Percentiles rank a stretch among this genome's conserved stretches.
Evolutionary conservation across 768 basidiomycete species (phyloP).

Genomic region (Mycena floridula): DNA sequence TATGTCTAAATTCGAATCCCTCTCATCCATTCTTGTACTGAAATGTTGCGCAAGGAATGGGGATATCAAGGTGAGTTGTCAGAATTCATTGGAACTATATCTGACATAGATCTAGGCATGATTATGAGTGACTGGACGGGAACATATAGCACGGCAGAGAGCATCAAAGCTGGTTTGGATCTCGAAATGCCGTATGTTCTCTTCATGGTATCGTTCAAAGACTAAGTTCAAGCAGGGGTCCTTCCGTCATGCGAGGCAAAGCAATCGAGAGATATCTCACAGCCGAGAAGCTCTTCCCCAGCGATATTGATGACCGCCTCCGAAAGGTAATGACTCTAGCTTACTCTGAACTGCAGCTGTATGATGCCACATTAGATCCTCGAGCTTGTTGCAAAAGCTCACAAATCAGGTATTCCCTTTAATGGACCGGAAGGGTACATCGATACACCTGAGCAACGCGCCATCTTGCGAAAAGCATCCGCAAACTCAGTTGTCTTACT

Average conservation of each 20-base stretch:
- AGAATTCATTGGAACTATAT: not conserved
- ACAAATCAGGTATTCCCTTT: conserved; percentile 50
- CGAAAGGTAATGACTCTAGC: conserved; percentile 20
- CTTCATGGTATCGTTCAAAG: not conserved
- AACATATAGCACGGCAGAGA: conserved; percentile 38
- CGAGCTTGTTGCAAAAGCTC: conserved; percentile 37
- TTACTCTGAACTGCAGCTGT: no score
- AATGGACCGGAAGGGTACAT: conserved; percentile 37
- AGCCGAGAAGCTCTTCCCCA: conserved; percentile 35
- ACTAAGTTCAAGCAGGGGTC: conserved; percentile 26
- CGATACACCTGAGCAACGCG: conserved; percentile 41
- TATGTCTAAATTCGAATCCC: conserved; percentile 8
- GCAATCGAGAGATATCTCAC: conserved; percentile 33
- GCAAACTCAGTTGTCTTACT: conserved; percentile 52
- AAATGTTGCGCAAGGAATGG: conserved; percentile 44
- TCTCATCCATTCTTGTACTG: conserved; percentile 1
- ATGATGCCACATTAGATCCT: conserved; percentile 30
- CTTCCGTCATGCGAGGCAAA: conserved; percentile 40
- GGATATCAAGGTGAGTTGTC: conserved; percentile 39
- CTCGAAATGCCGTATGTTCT: conserved; percentile 55
- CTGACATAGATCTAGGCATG: conserved; percentile 23
- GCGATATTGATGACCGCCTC: conserved; percentile 35
- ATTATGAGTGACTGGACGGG: conserved; percentile 60
- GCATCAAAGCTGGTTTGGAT: conserved; percentile 58
- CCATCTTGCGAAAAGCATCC: conserved; percentile 43